Evolutionary conservation across 2,329 filamentous ascomycete genomes (phyloP), one percentile per base, ranked within the genome.

Genomic region (Dichotomopilus funicola): DNA sequence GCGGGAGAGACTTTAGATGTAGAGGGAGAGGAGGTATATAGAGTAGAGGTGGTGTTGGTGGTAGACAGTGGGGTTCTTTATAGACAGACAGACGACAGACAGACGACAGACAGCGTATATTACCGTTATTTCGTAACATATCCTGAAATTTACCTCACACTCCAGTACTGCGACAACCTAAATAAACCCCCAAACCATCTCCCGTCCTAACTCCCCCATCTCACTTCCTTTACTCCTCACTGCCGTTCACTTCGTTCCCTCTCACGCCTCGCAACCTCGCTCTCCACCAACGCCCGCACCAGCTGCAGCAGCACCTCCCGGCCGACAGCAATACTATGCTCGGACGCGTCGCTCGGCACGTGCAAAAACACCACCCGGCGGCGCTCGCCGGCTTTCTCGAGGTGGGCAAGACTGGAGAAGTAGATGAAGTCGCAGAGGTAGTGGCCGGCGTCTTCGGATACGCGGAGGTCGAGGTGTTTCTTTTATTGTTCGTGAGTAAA

Each of bases 341-440:
- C 73, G 27, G 80, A 76, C 7, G 77, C 73, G 33, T 80, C 76
- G 6, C 80, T 76, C 0, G 88, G 88, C 1, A 91, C 87, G 68
- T 91, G 88, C 51, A 91, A 71, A 67, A 91, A 91, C 1, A 85
- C 70, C 5, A 87, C 82, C 55, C 78, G 78, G 54, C 72, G 72
- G 19, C 72, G 70, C 57, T 75, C 66, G 45, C 73, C 64, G 47
- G 73, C 68, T 65, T 77, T 78, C 63, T 72, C 74, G 38, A 83
- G 70, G 56, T 83, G 72, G 19, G 85, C 76, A 62, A 90, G 68
- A 58, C 83, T 87, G 6, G 81, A 83, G 70, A 83, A 90, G 69
- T 87, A 89, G 62, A 87, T 89, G 65, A 88, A 91, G 66, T 91
- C 88, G 70, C 88, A 91, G 12, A 91, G 74, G 68, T 86, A 91